A percentile compares a stretch with the other conserved stretches of the same genome.
phyloP scores from a whole-genome alignment of 2,329 filamentous ascomycete species.

The Cadophora sp. region DNA sequence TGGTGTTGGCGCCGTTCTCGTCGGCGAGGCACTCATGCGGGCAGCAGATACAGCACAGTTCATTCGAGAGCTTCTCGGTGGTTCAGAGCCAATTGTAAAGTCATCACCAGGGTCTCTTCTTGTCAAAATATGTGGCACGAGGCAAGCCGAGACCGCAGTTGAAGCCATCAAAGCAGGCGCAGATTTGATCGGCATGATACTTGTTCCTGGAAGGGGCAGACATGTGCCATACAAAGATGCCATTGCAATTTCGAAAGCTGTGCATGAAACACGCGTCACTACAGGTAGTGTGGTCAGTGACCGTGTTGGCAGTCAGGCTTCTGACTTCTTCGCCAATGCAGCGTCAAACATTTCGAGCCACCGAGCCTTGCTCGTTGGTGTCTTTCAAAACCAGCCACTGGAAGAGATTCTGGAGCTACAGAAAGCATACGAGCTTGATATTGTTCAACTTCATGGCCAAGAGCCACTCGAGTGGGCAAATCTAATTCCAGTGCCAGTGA shows the following conservation, averaged over 20 bases:
- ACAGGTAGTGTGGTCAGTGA: conserved; percentile 39
- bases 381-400: conserved; percentile 91
- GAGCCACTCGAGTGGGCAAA: conserved; percentile 93
- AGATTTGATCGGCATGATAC: conserved; percentile 90
- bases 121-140: conserved; percentile 95
- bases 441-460: conserved; percentile 91
- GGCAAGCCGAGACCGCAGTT: conserved; percentile 79
- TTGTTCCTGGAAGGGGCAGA: conserved; percentile 82
- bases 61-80: conserved; percentile 81
- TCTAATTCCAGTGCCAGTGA: conserved; percentile 89
- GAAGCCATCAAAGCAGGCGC: conserved; percentile 86
- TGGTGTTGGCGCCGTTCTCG: conserved; percentile 90
- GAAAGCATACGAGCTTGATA: conserved; percentile 76
- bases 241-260: conserved; percentile 76
- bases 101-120: conserved; percentile 59
- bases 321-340: conserved; percentile 76
- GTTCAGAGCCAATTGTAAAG: conserved; percentile 46
- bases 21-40: conserved; percentile 95
- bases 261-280: conserved; percentile 59
- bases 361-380: conserved; percentile 83
- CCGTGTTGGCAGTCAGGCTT: conserved; percentile 46
- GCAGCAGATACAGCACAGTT: conserved; percentile 83
- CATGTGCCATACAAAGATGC: conserved; percentile 82
- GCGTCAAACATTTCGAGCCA: conserved; percentile 55
- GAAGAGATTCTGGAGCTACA: conserved; percentile 82